Evolutionary conservation across 225 moss, liverwort and hornwort genomes (phyloP).

Genomic region (Lunularia cruciata): DNA sequence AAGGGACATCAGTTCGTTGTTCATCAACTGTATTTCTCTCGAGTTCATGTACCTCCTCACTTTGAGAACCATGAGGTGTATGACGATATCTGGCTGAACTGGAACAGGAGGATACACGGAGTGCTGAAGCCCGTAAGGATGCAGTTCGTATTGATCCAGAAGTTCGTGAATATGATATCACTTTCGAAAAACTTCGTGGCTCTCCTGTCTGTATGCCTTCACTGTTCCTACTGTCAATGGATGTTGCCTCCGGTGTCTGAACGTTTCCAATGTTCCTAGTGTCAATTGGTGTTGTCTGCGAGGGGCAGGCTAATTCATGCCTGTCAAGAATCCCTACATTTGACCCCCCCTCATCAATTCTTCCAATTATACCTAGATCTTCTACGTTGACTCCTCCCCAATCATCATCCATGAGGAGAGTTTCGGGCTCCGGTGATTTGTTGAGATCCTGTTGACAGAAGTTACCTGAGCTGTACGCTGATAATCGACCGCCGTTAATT

Average conservation of each 20-base stretch:
- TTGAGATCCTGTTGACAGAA: conserved; percentile 50
- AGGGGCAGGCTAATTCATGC: conserved; percentile 6
- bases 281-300: conserved; percentile 8
- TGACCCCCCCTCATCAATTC: conserved; percentile 33
- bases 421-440: conserved; percentile 45
- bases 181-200: not conserved
- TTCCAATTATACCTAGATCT: conserved; percentile 33
- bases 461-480: conserved; percentile 26
- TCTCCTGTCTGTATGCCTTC: conserved; percentile 22
- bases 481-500: conserved; percentile 20
- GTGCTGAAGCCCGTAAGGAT: conserved; percentile 35
- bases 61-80: conserved; percentile 27
- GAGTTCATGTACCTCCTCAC: conserved; percentile 32
- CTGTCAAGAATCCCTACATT: conserved; percentile 30
- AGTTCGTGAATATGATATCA: conserved; percentile 16
- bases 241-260: not conserved
- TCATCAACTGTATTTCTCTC: conserved; percentile 18
- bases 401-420: conserved; percentile 31
- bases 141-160: conserved; percentile 40
- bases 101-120: conserved; percentile 27
- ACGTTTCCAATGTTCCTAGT: conserved; percentile 21
- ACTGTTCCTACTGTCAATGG: conserved; percentile 4
- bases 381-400: conserved; percentile 37
- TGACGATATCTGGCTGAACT: conserved; percentile 28
- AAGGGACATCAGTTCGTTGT: not conserved